A percentile compares a stretch with the other conserved stretches of the same genome.
Evolutionary conservation across 352 stramenopile species (phyloP).

Genomic region (Elongisporangium senticosum): DNA sequence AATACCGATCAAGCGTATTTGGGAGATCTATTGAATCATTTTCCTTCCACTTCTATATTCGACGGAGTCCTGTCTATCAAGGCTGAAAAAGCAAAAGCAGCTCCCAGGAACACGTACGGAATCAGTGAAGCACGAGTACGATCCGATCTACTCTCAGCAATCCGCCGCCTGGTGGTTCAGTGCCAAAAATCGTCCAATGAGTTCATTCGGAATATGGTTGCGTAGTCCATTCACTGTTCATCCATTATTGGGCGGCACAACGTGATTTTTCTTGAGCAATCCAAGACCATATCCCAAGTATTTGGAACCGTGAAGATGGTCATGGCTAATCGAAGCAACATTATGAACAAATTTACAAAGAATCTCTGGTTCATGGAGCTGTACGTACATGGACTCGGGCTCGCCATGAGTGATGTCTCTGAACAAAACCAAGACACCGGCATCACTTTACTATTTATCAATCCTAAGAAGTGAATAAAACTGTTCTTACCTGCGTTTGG

Average conservation of each 20-base stretch:
- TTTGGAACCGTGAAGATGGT: slow-evolving; percentile 48
- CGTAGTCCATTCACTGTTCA: slow-evolving; percentile 7
- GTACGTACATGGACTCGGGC: slow-evolving; percentile 11
- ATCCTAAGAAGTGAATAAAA: neutral
- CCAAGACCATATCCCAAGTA: slow-evolving; percentile 72
- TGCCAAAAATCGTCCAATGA: slow-evolving; percentile 28
- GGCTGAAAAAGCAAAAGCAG: neutral
- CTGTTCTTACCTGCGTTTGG: neutral
- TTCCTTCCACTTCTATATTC: neutral
- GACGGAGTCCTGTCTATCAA: neutral
- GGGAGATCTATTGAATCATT: neutral
- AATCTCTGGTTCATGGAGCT: slow-evolving; percentile 3
- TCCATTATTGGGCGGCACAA: slow-evolving; percentile 34
- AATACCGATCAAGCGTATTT: neutral
- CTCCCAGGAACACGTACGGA: slow-evolving; percentile 29
- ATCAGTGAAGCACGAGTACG: slow-evolving; percentile 36
- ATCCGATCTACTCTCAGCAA: slow-evolving; percentile 43
- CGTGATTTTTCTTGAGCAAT: slow-evolving; percentile 72
- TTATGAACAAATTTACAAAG: neutral
- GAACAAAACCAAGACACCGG: slow-evolving; percentile 4
- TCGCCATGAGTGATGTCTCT: slow-evolving; percentile 16
- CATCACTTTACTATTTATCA: neutral
- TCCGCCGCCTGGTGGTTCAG: slow-evolving; percentile 36
- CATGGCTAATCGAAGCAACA: slow-evolving; percentile 19
- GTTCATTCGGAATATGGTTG: neutral